phyloP scores from a whole-genome alignment of 805 yeast species.

The Hanseniaspora osmophila region DNA sequence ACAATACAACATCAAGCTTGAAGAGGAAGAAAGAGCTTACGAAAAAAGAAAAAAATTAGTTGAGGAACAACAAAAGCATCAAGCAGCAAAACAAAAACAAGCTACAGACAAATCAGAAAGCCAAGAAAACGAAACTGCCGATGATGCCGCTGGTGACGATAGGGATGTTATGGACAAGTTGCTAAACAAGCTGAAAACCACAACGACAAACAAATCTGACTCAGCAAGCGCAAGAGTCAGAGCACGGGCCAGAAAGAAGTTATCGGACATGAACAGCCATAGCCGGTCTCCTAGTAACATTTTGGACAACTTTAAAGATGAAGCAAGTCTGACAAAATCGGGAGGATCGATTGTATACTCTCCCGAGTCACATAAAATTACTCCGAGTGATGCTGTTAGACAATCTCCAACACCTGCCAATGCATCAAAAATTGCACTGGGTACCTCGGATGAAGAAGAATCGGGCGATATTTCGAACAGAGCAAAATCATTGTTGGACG shows the following conservation, averaged over 20 bases:
- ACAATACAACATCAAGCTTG: conserved; percentile 61
- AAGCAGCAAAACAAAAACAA: conserved; percentile 4
- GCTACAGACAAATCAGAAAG: conserved; percentile 7
- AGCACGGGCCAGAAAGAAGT: conserved; percentile 57
- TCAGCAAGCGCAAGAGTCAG: conserved; percentile 69
- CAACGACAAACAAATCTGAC: conserved; percentile 67
- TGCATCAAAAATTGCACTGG: not conserved
- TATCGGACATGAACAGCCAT: conserved; percentile 11
- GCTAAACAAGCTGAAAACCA: conserved; percentile 73
- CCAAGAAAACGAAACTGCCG: not conserved
- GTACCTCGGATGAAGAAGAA: conserved; percentile 15
- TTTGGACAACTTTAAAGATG: conserved; percentile 8
- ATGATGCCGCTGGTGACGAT: conserved; percentile 10
- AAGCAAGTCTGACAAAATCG: conserved; percentile 10
- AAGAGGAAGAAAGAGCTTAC: conserved; percentile 65
- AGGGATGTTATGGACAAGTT: conserved; percentile 67
- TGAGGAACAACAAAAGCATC: conserved; percentile 18
- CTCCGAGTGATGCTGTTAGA: not conserved
- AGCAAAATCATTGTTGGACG: conserved; percentile 51
- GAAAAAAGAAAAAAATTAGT: conserved; percentile 57
- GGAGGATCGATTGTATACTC: conserved; percentile 19
- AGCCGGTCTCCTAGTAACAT: conserved; percentile 6
- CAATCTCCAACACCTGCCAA: conserved; percentile 4
- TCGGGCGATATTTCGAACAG: conserved; percentile 25
- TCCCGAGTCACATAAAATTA: conserved; percentile 10